These are phyloP conservation scores for Termitomyces sp. DNA, from an alignment of 768 basidiomycete genomes.

Conservation along the genomic window DNA sequence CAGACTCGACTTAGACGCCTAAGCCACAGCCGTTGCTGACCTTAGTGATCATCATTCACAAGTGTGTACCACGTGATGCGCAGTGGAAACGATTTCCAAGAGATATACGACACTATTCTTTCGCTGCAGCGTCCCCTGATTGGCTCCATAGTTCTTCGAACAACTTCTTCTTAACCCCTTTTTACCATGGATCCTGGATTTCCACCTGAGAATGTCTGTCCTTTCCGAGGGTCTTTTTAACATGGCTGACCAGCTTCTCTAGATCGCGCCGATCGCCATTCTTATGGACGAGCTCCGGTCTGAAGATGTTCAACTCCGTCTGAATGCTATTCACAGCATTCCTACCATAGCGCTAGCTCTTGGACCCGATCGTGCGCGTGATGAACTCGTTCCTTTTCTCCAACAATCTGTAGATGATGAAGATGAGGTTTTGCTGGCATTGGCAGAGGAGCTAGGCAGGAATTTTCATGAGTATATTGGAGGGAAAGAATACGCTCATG, in stretches of 20 bases:
- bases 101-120: background rate
- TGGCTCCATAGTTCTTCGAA: background rate
- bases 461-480: conserved; percentile 94
- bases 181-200: conserved; percentile 57
- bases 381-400: conserved; percentile 94
- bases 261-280: conserved; percentile 94
- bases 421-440: conserved; percentile 92
- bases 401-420: conserved; percentile 99
- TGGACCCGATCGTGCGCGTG: conserved; percentile 90
- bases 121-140: background rate
- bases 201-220: conserved; percentile 62
- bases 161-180: background rate
- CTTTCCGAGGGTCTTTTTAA: conserved; percentile 14
- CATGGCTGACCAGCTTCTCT: conserved; percentile 7
- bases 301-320: conserved; percentile 92
- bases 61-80: background rate
- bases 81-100: background rate
- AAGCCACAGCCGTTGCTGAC: background rate
- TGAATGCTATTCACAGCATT: conserved; percentile 96
- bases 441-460: conserved; percentile 92
- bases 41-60: background rate
- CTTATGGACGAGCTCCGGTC: conserved; percentile 97
- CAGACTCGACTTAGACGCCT: background rate
- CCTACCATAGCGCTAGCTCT: conserved; percentile 97
- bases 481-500: conserved; percentile 80